Evolutionary conservation across 768 basidiomycete species (phyloP), one percentile per base, ranked within the genome.

Genomic region (Panus rudis): DNA sequence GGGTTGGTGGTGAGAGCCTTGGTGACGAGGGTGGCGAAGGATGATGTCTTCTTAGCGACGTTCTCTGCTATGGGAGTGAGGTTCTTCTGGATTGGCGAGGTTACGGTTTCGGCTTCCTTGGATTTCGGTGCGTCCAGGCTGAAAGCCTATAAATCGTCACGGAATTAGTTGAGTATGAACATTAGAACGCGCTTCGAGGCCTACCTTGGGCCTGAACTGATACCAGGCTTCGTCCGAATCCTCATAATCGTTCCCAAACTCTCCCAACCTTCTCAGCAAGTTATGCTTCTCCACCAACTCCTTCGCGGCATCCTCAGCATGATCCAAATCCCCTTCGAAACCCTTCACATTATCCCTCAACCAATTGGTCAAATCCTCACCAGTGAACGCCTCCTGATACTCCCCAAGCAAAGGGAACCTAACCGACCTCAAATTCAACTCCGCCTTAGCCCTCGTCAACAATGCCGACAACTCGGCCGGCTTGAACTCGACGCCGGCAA

Each of bases 291-390:
- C 70, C 11, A 73, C 67, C 27, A 82, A 62, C 32, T 78, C 75
- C 24, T 58, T 58, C 21, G 78, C 78, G n/a, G 61, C 78, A 41
- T 89, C 80, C 51, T 88, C 87, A 2, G 89, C 89, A 34, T 76
- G 70, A 46, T 92, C 90, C 43, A 87, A 64, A 58, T 72, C 84
- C 16, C 84, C 86, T 14, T 75, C 81, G 48, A 94, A 84, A 6
- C 76, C 87, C 47, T 78, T 76, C 2, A 93, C 80, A 49, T 86
- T 81, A 45, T 73, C 76, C 45, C 79, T 78, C 43, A 96, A 62
- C 91, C 91, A 96, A 4, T 75, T 71, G 7, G 84, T 85, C 50
- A 96, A 83, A 50, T 94, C 92, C 31, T 91, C 90, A 22, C 92
- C 92, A 13, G 79, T 81, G 63, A 94, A 93, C 46, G 84, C 83